Evolutionary conservation across 768 basidiomycete species (phyloP), one percentile per base, ranked within the genome.

Genomic region (Porpolomopsis calyptriformis): DNA sequence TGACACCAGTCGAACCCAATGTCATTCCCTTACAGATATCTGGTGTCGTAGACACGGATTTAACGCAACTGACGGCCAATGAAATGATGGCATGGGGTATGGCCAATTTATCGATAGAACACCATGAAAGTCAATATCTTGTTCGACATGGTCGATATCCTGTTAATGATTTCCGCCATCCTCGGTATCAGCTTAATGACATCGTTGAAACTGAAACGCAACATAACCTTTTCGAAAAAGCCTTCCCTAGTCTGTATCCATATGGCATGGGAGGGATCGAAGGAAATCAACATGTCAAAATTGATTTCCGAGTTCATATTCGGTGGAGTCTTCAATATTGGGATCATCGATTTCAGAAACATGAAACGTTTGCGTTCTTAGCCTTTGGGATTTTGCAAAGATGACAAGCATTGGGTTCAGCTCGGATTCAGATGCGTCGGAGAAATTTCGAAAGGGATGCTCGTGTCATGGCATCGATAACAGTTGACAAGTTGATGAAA

Each of bases 21-120:
- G 51, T 62, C 4, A 53, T 66, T 7, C 61, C 59, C 0, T 26
- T 66, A 0, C 52, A 55, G n/a, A 16, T 47, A 4, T 19, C 55
- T 0, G 65, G 63, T 0, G 48, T 59, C 0, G 42, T 61, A 0
- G 61, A 65, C 45, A 49, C 49, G 0, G 54, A 59, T 4, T 50
- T 51, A 0, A 11, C n/a, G 0, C 40, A 52, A 1, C 46, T 63
- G 2, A 16, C 41, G 0, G 40, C 50, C 9, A 25, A 27, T 6
- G 41, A 43, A 16, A 23, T 66, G 4, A 50, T 63, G 48, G 38
- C 53, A 2, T 52, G 22, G 7, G 41, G 20, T 4, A 4, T 43
- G 23, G 14, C 22, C 4, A 43, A 45, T 20, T 10, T 36, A 11
- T 35, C 18, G 35, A 24, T 19, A 20, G 18, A 19, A 7, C n/a